Base-by-base conservation (phyloP, 768 basidiomycete genomes). In the Tylopilus balloui region DNA sequence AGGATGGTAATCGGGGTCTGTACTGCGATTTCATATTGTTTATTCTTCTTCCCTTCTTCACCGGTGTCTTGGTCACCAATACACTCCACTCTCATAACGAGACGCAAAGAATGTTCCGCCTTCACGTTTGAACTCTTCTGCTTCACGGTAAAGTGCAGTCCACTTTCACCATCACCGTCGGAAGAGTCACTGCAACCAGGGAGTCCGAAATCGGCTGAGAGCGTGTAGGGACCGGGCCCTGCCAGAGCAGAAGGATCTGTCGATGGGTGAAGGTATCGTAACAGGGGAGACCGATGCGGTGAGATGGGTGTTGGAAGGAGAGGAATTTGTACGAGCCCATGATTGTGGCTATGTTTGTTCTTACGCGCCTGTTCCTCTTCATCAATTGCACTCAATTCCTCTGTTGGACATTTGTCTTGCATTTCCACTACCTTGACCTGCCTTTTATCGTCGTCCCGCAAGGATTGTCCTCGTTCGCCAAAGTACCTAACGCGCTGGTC, bases 1-100 rank as follows among this genome's bases (percentile, higher is more conserved):
- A 96, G 83, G 42, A 97, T 81, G 35, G 90, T 83, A 24, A 97
- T 77, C 0, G 92, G 92, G 0, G 84, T 86, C 65, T 92, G 90
- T 44, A 95, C 76, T 36, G 90, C 81, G 55, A 95, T 89, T 59
- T 94, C 94, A 63, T 88, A 92, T 56, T 88, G 66, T 70, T 86
- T 93, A 55, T 80, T 75, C 65, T 80, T 85, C 15, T 87, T 84
- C 7, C 75, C 55, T 62, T 92, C 90, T 3, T 83, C 58, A 61
- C 88, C 80, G 27, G 34, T 82, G 11, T 75, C 55, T 59, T 91
- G 81, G 58, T 90, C 84, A 53, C 90, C 89, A 3, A 56, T 13
- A 9, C 83, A 70, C 65, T 92, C 86, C 20, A 96, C 84, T 20
- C 94, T 75, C 44, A 97, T 78, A 20, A 87, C 74, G 40, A 92